Conservation (phyloP, 176 grass and related monocot species). For the Thalia dealbata region DNA sequence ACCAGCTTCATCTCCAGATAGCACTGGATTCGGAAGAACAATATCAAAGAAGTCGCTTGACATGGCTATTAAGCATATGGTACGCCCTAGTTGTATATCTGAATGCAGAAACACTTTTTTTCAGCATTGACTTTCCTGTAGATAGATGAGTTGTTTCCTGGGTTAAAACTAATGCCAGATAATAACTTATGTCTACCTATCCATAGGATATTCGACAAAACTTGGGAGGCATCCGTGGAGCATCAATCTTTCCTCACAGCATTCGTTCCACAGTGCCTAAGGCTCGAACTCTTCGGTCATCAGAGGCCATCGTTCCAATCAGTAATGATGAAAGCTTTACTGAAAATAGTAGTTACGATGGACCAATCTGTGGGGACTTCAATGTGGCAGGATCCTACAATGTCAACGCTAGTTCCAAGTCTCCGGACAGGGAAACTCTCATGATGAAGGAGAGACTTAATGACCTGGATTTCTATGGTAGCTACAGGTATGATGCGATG, state of each 20-base stretch:
- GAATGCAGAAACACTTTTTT: background rate
- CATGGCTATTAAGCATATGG: conserved; percentile 97
- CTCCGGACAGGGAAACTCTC: conserved; percentile 51
- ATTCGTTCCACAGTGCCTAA: conserved; percentile 59
- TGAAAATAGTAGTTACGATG: conserved; percentile 42
- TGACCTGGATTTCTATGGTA: conserved; percentile 66
- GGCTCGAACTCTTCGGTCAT: conserved; percentile 33
- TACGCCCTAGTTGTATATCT: conserved; percentile 26
- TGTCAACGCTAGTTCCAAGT: conserved; percentile 34
- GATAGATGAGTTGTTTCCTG: background rate
- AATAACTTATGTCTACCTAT: background rate
- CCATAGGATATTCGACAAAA: conserved; percentile 83
- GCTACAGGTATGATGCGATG: conserved; percentile 64
- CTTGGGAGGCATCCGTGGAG: conserved; percentile 58
- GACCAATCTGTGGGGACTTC: conserved; percentile 23
- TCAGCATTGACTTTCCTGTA: background rate
- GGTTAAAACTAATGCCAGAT: background rate
- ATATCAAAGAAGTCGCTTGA: conserved; percentile 97
- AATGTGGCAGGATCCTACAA: conserved; percentile 33
- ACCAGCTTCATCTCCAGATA: conserved; percentile 36
- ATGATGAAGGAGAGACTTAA: conserved; percentile 49
- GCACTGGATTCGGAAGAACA: conserved; percentile 74
- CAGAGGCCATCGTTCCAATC: conserved; percentile 36
- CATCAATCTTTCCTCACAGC: conserved; percentile 85
- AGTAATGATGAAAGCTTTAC: conserved; percentile 31